Evolutionary conservation across 768 basidiomycete species (phyloP), one percentile per base, ranked within the genome.

Genomic region (Ramaria rubella): DNA sequence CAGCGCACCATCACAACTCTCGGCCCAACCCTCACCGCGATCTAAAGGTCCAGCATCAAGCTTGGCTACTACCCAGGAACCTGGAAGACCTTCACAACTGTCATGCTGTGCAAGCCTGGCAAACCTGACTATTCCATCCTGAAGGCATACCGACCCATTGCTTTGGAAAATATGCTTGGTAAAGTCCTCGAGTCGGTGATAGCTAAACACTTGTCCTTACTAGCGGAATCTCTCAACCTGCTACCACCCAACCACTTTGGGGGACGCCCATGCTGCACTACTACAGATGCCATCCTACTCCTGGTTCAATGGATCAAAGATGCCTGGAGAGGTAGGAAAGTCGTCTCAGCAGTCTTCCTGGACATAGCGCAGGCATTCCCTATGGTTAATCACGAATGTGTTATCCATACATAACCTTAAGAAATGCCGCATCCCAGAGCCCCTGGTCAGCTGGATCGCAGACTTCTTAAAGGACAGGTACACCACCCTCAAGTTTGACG

Each of bases 71-170:
- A 71, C 55, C 70, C 68, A 1, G 55, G 63, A 0, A 27, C 31
- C 9, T 74, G 72, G 71, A 60, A 60, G 19, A 12, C 58, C 0
- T 72, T 62, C 27, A 66, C 54, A 0, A 74, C 69, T 0, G 55
- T 71, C 0, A 64, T 73, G 0, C 60, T 77, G 0, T 49, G 62
- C 0, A 78, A 79, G 50, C 74, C 73, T 0, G 69, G 70, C 0
- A 68, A 69, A 36, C 52, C 63, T 0, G 51, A 67, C 57, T 78
- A 79, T 62, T 49, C 62, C 0, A 27, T 62, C 0, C 55, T 74
- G 0, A 72, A 70, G 30, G 67, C 73, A 0, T 73, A 73, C 34
- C 51, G 69, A 0, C 76, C 74, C 0, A 74, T 79, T 1, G 68
- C 67, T 0, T 69, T 77, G 0, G 62, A 73, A 1, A 59, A 70